Conservation (phyloP, 176 grass and related monocot species). For the Cenchrus americanus region DNA sequence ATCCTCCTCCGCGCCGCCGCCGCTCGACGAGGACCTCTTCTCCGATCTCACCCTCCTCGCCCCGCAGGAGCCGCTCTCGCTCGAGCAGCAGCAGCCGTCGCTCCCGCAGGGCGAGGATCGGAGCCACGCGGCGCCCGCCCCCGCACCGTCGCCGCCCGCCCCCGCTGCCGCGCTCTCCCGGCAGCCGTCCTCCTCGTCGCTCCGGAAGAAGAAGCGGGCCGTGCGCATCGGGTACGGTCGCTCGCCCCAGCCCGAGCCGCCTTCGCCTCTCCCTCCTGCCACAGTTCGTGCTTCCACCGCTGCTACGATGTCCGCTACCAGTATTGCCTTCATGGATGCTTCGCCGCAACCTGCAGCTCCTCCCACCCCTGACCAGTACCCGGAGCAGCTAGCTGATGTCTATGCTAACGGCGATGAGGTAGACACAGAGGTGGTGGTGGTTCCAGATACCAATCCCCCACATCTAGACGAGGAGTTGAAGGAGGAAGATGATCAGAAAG, state of each 20-base stretch:
- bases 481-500: slow-evolving; percentile 15
- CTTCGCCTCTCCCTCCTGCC: background rate
- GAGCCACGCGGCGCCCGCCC: slow-evolving; percentile 6
- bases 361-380: background rate
- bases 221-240: slow-evolving; percentile 93
- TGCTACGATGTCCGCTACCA: slow-evolving; percentile 1
- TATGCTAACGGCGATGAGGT: background rate
- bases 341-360: slow-evolving; percentile 10
- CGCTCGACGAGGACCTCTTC: slow-evolving; percentile 93
- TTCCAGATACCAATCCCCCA: slow-evolving; percentile 31
- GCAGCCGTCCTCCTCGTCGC: slow-evolving; percentile 44
- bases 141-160: slow-evolving; percentile 15
- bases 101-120: slow-evolving; percentile 23
- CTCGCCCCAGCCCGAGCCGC: slow-evolving; percentile 36
- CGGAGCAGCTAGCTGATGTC: background rate
- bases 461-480: slow-evolving; percentile 35
- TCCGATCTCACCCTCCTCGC: slow-evolving; percentile 89
- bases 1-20: slow-evolving; percentile 33
- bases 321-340: slow-evolving; percentile 35
- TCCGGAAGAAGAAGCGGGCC: slow-evolving; percentile 94
- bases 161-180: slow-evolving; percentile 20
- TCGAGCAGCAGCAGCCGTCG: slow-evolving; percentile 35
- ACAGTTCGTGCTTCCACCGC: background rate
- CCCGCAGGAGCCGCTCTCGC: slow-evolving; percentile 37
- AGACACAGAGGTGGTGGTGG: background rate